phyloP scores from a whole-genome alignment of 2,329 filamentous ascomycete genomes.

The Aspergillus puulaauensis region DNA sequence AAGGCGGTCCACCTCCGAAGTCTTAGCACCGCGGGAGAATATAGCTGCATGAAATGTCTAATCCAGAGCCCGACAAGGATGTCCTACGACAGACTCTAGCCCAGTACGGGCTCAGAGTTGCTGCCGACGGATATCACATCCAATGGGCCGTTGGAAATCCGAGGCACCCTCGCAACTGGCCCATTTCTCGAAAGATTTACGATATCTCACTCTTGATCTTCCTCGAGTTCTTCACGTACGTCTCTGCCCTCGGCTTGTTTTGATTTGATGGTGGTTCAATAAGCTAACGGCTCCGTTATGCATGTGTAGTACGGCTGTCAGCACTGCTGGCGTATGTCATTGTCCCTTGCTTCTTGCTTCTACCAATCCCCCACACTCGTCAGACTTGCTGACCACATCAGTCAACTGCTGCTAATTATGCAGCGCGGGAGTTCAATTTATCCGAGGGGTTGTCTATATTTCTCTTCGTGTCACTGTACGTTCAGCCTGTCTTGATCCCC shows the following conservation, averaged over 20 bases:
- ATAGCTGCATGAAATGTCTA: conserved; percentile 11
- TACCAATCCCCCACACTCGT: neutral
- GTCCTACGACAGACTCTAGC: conserved; percentile 20
- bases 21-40: neutral
- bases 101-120: conserved; percentile 28
- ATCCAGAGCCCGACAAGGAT: conserved; percentile 16
- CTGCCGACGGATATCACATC: conserved; percentile 30
- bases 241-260: neutral
- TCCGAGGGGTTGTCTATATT: conserved; percentile 29
- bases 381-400: conserved; percentile 13
- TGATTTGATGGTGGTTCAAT: neutral
- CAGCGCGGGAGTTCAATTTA: conserved; percentile 27
- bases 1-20: neutral
- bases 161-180: conserved; percentile 35
- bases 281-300: conserved; percentile 13
- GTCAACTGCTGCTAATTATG: conserved; percentile 30
- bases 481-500: neutral
- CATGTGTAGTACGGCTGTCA: conserved; percentile 31
- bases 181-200: conserved; percentile 25
- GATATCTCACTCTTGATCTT: conserved; percentile 29
- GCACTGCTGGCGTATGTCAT: conserved; percentile 34
- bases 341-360: neutral
- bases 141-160: conserved; percentile 31
- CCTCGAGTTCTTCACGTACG: conserved; percentile 33
- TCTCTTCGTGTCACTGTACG: conserved; percentile 26